Base-by-base conservation (phyloP, 2,329 filamentous ascomycete genomes). In the Paramyrothecium roridum region DNA sequence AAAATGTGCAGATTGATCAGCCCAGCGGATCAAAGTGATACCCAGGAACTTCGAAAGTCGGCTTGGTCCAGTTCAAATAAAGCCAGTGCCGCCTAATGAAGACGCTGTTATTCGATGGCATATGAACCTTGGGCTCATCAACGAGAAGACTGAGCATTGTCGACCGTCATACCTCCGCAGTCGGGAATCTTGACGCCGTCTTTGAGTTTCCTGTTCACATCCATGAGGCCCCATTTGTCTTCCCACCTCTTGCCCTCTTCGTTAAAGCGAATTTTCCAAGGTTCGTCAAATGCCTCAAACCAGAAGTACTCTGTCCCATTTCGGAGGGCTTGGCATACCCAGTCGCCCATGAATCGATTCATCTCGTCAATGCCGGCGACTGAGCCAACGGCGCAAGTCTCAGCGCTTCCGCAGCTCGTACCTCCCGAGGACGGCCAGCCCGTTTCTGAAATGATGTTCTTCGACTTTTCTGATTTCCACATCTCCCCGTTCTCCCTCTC, bases 231-330 rank as follows among this genome's bases (percentile, higher is more conserved):
- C 93, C 93, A 97, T 70, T 96, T 89, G 69, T 96, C 91, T 76
- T 98, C 93, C 93, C 93, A 97, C 52, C 89, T 80, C 75, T 93
- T 79, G 45, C 80, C 76, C 55, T 73, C 73, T 6, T 77, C 78
- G 70, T 97, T 88, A 75, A 86, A 96, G 19, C 72, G 67, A 54
- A 88, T 78, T 76, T 98, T 97, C 93, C 93, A 98, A 2, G 92
- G 92, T 79, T 98, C 93, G 69, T 98, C 93, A 69, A 97, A 98
- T 11, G 92, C 91, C 68, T 93, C 90, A 70, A 98, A 97, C 93
- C 93, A 98, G 69, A 97, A 97, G 71, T 96, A 98, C 62, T 96
- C 86, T 2, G 92, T 97, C 48, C 87, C 89, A 65, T 96, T 96
- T 22, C 76, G 77, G 59, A 97, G 74, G 12, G 89, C 86, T 52